Percentiles rank a stretch among this genome's conserved stretches.
Conservation (phyloP, 805 yeast species). For the Yamadazyma paraphyllophila region DNA sequence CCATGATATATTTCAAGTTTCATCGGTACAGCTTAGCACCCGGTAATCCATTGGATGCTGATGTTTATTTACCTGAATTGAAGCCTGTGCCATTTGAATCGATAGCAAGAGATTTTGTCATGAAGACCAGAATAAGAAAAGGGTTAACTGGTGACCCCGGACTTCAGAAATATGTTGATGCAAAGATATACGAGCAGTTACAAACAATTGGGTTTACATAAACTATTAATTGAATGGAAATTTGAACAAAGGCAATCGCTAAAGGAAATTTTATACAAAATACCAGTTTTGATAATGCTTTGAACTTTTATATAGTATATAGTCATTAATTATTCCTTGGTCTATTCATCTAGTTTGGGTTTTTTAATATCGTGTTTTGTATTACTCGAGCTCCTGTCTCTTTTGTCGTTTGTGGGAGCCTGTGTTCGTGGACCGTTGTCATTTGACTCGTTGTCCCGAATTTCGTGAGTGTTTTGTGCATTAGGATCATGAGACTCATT, state of each 20-base stretch:
- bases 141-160: conserved; percentile 76
- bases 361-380: background rate
- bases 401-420: too few relatives aligned
- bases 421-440: too few relatives aligned
- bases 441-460: background rate
- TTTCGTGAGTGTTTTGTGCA: background rate
- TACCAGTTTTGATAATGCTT: too few relatives aligned
- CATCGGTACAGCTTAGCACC: conserved; percentile 77
- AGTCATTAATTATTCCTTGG: background rate
- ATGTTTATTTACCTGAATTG: conserved; percentile 61
- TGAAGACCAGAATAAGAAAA: conserved; percentile 86
- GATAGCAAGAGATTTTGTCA: conserved; percentile 82
- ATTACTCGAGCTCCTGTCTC: too few relatives aligned
- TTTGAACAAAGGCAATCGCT: too few relatives aligned
- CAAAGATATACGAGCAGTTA: conserved; percentile 53
- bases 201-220: conserved; percentile 42
- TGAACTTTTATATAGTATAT: background rate
- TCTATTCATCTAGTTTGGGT: background rate
- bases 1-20: conserved; percentile 65
- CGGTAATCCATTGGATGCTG: conserved; percentile 84
- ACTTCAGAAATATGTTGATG: conserved; percentile 64
- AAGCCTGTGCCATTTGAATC: conserved; percentile 70
- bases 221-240: background rate
- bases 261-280: too few relatives aligned
- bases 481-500: too few relatives aligned